Percentiles rank a stretch among this genome's conserved stretches.
Evolutionary conservation across 1,139 yeast genomes (phyloP).

Genomic region (Hemisphaericaspora xylofermentans): DNA sequence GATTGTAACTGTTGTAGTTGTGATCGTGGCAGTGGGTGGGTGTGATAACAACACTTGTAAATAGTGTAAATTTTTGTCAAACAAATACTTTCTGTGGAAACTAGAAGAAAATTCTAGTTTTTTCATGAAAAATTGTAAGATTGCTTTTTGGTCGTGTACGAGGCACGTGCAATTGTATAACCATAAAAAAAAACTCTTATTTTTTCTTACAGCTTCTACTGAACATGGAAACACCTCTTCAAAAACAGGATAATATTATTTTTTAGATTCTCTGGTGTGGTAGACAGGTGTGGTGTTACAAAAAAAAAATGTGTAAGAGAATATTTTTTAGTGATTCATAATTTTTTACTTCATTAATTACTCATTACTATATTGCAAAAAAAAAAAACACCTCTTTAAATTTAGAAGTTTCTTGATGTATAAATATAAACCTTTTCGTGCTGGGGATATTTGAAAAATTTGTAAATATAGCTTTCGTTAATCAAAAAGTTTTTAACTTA

Average conservation of each 20-base stretch:
- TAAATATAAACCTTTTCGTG: no score
- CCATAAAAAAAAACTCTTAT: background rate
- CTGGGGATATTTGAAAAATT: no score
- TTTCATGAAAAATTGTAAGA: no score
- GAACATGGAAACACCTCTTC: background rate
- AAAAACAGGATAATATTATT: background rate
- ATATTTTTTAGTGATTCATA: background rate
- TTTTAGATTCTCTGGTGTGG: background rate
- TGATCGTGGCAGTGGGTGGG: background rate
- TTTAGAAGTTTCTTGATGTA: background rate
- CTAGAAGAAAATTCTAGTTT: background rate
- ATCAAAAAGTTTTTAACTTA: background rate
- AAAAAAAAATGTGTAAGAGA: background rate
- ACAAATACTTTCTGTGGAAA: background rate
- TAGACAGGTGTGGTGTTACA: background rate
- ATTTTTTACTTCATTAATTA: background rate
- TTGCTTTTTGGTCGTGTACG: background rate
- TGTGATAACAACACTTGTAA: no score
- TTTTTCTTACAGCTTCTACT: background rate
- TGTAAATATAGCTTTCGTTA: no score
- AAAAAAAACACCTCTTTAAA: background rate
- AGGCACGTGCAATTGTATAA: background rate
- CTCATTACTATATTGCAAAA: background rate
- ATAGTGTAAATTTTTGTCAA: no score
- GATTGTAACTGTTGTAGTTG: background rate